These are phyloP conservation scores for Arbutus unedo DNA, from an alignment of 148 eudicot species.

Conservation along the genomic window DNA sequence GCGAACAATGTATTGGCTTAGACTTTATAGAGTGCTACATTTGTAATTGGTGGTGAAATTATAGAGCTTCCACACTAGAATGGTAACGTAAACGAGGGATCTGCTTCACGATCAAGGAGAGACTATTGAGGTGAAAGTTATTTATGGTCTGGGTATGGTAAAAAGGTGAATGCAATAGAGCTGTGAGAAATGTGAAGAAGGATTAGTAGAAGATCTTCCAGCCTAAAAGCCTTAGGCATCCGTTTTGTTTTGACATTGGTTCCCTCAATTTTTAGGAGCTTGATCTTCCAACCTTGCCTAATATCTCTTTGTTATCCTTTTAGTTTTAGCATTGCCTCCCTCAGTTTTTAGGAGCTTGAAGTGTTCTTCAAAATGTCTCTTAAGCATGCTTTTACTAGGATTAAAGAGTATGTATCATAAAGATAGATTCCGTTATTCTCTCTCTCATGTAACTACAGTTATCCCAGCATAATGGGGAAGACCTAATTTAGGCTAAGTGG, in stretches of 20 bases:
- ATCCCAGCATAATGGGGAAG: not conserved
- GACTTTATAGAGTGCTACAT: not conserved
- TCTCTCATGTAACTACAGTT: not conserved
- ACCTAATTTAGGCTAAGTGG: not conserved
- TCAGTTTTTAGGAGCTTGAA: not conserved
- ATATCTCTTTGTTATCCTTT: not conserved
- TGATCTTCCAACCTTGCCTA: not conserved
- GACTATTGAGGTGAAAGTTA: not conserved
- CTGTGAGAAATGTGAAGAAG: not conserved
- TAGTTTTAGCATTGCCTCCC: not conserved
- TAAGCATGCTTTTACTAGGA: too few relatives aligned
- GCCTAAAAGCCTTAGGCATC: not conserved
- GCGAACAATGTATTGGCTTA: not conserved
- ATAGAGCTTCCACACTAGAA: not conserved
- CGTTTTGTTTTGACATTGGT: not conserved
- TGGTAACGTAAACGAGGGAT: not conserved
- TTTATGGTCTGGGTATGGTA: not conserved
- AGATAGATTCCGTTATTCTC: not conserved
- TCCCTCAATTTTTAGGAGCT: not conserved
- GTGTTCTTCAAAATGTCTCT: not conserved
- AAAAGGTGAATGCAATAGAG: not conserved
- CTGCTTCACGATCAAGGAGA: not conserved
- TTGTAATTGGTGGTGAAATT: not conserved
- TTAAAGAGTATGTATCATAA: too few relatives aligned
- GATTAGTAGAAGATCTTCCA: not conserved